Evolutionary conservation across 192 early-diverging fungal species (phyloP).

Genomic region (Umbelopsis sp.): DNA sequence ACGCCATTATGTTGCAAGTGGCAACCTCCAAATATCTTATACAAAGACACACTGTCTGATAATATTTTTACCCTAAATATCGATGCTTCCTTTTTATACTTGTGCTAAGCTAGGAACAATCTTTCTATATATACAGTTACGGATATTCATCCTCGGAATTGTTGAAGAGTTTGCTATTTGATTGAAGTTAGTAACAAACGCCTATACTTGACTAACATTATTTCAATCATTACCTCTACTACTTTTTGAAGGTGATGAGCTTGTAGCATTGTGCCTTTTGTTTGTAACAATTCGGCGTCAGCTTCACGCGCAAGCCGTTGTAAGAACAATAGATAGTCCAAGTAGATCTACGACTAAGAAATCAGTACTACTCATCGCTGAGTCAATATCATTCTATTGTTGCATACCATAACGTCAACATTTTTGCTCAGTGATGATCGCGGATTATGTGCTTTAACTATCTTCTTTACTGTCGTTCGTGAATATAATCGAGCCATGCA

Average conservation of each 20-base stretch:
- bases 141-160: constrained; percentile 1
- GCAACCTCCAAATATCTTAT: not conserved
- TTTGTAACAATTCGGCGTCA: constrained; percentile 5
- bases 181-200: not conserved
- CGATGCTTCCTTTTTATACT: not conserved
- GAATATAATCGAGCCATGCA: constrained; percentile 14
- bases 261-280: not conserved
- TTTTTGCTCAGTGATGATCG: constrained; percentile 13
- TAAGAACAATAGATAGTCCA: constrained; percentile 21
- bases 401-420: constrained; percentile 15
- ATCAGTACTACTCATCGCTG: not conserved
- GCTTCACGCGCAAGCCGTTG: constrained; percentile 13
- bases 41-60: not conserved
- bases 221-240: not conserved
- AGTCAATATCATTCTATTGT: too few relatives aligned
- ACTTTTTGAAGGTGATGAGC: constrained; percentile 14
- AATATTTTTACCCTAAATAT: constrained; percentile 11
- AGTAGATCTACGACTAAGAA: not conserved
- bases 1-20: not conserved
- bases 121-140: constrained; percentile 1
- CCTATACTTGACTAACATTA: too few relatives aligned
- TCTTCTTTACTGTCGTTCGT: constrained; percentile 17
- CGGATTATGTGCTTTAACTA: constrained; percentile 11
- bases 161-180: not conserved
- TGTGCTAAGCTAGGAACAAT: not conserved